Evolutionary conservation across 768 basidiomycete species (phyloP), one percentile per base, ranked within the genome.

Genomic region (Artomyces pyxidatus): DNA sequence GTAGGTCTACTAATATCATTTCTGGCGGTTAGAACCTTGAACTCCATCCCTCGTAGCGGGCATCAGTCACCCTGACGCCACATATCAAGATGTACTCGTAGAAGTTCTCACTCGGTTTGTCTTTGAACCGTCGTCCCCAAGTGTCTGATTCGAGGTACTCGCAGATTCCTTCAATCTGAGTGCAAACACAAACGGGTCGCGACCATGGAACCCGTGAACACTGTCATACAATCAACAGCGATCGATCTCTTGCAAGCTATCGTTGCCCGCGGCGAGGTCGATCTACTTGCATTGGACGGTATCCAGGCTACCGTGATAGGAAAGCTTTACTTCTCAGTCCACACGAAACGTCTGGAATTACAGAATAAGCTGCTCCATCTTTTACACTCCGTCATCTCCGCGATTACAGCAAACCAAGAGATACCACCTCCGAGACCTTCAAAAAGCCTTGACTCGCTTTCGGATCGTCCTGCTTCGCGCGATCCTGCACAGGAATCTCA

Each of bases 301-400:
- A 71, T 94, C 38, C 86, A 94, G 61, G 74, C 79, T 5, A 73
- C 75, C 6, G 72, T 95, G 39, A 71, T 92, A 23, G 75, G 76
- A 40, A 90, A 89, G 63, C 74, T 95, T 1, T 92, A 80, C 63
- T 71, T 77, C 42, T 82, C 75, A 40, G 70, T 96, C 27, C 87
- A 94, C 60, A 68, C 71, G 19, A 69, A 66, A 32, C 75, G 82
- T 29, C 76, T 92, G 35, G 88, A 95, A 58, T 71, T 93, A 12
- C 96, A 98, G 69, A 93, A 89, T 72, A 95, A 93, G 62, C 76
- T 95, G 42, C 76, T 98, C 3, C 91, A 93, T 61, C 78, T 95
- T 11, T 76, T 98, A 1, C 94, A 97, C 61, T 85, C 88, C 0
- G 69, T 92, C 27, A 81, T 93, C 37, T 83, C 86, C 3, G 80